These are phyloP conservation scores for Neocucurbitaria cava DNA, from an alignment of 2,329 filamentous ascomycete species.

Conservation along the genomic window DNA sequence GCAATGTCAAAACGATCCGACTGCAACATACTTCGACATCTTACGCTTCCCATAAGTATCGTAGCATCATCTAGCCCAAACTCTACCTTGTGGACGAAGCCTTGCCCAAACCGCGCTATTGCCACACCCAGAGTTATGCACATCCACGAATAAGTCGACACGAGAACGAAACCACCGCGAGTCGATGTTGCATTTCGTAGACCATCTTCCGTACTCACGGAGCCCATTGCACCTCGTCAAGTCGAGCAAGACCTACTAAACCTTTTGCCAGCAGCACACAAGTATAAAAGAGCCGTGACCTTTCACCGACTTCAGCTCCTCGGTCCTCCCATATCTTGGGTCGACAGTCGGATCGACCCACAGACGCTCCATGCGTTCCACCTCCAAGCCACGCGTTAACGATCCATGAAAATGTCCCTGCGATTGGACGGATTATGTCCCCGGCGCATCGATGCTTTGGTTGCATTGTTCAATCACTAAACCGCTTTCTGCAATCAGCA, in stretches of 20 bases:
- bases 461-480: not conserved
- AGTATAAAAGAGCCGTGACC: not conserved
- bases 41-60: slow-evolving; percentile 19
- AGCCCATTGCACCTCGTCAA: not conserved
- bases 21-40: not conserved
- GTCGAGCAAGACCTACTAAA: not conserved
- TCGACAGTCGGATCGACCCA: slow-evolving; percentile 5
- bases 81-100: slow-evolving; percentile 16
- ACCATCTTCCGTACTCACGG: slow-evolving; percentile 4
- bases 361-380: slow-evolving; percentile 1
- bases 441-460: not conserved
- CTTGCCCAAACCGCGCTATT: slow-evolving; percentile 19
- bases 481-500: not conserved
- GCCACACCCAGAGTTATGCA: slow-evolving; percentile 16
- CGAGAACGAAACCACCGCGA: slow-evolving; percentile 19
- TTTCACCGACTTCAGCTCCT: not conserved
- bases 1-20: not conserved
- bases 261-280: not conserved
- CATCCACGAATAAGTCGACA: slow-evolving; percentile 28
- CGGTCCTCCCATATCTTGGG: not conserved
- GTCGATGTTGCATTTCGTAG: slow-evolving; percentile 13
- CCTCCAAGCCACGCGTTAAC: not conserved
- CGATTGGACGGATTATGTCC: not conserved
- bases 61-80: slow-evolving; percentile 26
- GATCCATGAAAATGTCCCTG: not conserved